These are phyloP conservation scores for Fennellomyces sp. DNA, from an alignment of 371 early-diverging fungal species.

Conservation along the genomic window DNA sequence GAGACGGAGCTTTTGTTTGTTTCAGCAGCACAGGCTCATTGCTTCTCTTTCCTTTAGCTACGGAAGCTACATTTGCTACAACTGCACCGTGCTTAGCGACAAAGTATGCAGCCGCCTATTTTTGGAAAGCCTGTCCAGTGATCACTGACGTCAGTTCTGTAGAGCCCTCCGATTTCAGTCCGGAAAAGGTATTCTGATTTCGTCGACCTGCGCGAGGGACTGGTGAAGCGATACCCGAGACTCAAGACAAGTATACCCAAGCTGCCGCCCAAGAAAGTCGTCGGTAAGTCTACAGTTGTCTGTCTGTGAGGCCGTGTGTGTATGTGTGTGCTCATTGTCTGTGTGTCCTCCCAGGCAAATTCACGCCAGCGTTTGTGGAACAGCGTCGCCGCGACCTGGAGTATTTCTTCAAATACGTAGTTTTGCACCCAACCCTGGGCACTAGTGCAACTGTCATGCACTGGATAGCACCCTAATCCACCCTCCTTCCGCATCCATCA, in stretches of 20 bases:
- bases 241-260: constrained; percentile 52
- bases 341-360: constrained; percentile 29
- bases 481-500: neutral
- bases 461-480: constrained; percentile 47
- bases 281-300: constrained; percentile 27
- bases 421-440: constrained; percentile 56
- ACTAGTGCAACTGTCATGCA: constrained; percentile 41
- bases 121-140: neutral
- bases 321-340: neutral
- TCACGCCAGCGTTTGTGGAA: constrained; percentile 58
- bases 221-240: constrained; percentile 40
- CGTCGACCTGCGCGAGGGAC: constrained; percentile 47
- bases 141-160: neutral
- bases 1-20: too few species aligned
- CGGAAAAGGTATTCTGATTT: constrained; percentile 62
- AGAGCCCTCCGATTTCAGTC: constrained; percentile 50
- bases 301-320: neutral
- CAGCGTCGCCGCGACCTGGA: constrained; percentile 57
- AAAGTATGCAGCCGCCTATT: constrained; percentile 31
- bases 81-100: constrained; percentile 50
- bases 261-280: constrained; percentile 58
- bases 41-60: constrained; percentile 18
- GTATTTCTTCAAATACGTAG: constrained; percentile 58
- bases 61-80: constrained; percentile 59
- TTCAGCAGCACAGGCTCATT: neutral